These are phyloP conservation scores for Paracorniculantispora psalliotae DNA, from an alignment of 2,329 filamentous ascomycete species.

Conservation along the genomic window DNA sequence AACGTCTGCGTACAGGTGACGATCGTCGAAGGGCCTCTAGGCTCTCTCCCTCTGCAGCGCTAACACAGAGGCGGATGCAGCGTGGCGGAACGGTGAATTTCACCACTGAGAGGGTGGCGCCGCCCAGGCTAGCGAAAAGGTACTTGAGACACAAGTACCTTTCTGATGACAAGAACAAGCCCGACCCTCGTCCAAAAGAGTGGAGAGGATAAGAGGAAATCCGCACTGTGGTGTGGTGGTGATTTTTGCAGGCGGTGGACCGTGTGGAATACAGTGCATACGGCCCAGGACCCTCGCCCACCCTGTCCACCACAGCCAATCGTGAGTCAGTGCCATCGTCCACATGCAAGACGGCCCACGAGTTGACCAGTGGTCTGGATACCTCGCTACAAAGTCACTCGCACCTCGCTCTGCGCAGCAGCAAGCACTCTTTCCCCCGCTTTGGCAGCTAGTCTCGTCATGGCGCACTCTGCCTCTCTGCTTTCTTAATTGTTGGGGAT, in stretches of 20 bases:
- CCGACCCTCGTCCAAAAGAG: not conserved
- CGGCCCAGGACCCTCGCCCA: not conserved
- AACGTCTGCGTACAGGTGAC: not conserved
- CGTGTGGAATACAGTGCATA: not conserved
- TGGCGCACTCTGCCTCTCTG: not conserved
- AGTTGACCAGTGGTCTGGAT: not conserved
- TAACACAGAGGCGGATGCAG: not conserved
- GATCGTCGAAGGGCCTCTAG: not conserved
- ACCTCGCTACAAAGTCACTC: not conserved
- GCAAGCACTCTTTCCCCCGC: not conserved
- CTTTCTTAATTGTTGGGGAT: constrained; percentile 10
- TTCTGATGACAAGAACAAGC: not conserved
- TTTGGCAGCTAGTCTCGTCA: not conserved
- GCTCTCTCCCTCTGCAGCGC: not conserved
- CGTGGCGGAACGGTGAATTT: too few relatives aligned
- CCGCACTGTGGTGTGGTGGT: not conserved
- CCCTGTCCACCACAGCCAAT: not conserved
- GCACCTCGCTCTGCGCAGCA: not conserved
- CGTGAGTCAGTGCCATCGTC: not conserved
- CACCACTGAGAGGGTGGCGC: too few relatives aligned
- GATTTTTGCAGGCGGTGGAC: not conserved
- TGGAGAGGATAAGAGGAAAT: not conserved
- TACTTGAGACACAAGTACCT: not conserved
- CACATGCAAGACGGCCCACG: not conserved
- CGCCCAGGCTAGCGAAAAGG: too few relatives aligned